phyloP scores from a whole-genome alignment of 495 filamentous ascomycete genomes.

The Trichoderma reesei region DNA sequence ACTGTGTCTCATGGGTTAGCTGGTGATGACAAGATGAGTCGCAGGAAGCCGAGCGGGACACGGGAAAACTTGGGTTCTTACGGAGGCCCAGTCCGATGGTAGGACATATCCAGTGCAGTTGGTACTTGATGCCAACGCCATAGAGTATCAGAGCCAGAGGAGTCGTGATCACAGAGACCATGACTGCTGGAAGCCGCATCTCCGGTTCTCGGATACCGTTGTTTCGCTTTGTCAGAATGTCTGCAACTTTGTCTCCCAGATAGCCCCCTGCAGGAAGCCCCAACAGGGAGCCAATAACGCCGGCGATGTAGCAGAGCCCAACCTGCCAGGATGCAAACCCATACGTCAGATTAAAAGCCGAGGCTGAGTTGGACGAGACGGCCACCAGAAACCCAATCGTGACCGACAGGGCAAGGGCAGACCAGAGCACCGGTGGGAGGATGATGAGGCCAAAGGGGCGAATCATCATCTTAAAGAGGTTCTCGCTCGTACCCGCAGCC shows the following conservation, averaged over 20 bases:
- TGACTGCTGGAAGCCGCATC: slow-evolving; percentile 42
- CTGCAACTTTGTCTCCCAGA: slow-evolving; percentile 40
- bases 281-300: slow-evolving; percentile 38
- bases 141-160: slow-evolving; percentile 41
- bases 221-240: slow-evolving; percentile 41
- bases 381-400: slow-evolving; percentile 47
- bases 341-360: slow-evolving; percentile 36
- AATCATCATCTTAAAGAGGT: slow-evolving; percentile 34
- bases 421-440: slow-evolving; percentile 43
- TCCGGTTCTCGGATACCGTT: slow-evolving; percentile 45
- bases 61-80: slow-evolving; percentile 14
- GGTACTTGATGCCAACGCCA: slow-evolving; percentile 40
- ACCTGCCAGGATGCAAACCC: slow-evolving; percentile 38
- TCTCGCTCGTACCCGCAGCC: slow-evolving; percentile 32
- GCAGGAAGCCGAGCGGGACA: background rate
- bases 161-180: slow-evolving; percentile 32
- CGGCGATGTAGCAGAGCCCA: slow-evolving; percentile 40
- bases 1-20: slow-evolving; percentile 19
- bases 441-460: slow-evolving; percentile 38
- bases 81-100: slow-evolving; percentile 39
- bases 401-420: slow-evolving; percentile 36
- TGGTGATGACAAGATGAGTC: background rate
- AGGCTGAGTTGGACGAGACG: slow-evolving; percentile 40
- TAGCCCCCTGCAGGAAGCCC: slow-evolving; percentile 41
- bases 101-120: slow-evolving; percentile 46